A percentile compares a stretch with the other conserved stretches of the same genome.
Evolutionary conservation across 305 asterid genomes (phyloP).

Genomic region (Rubia balearica): DNA sequence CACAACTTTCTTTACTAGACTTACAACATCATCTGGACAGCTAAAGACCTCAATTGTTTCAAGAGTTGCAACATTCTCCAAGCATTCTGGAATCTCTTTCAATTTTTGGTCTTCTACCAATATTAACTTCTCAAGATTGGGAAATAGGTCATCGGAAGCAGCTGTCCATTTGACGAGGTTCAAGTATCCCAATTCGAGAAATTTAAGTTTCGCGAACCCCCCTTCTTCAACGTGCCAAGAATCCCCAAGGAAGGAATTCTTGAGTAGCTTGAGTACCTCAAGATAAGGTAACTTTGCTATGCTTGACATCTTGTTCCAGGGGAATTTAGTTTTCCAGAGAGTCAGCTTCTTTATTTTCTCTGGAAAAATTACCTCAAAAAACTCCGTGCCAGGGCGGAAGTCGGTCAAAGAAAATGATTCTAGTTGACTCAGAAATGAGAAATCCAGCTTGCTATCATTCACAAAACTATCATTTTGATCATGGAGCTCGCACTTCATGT

Average conservation of each 20-base stretch:
- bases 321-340: accelerated
- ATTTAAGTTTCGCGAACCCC: neutral
- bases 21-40: neutral
- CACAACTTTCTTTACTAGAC: neutral
- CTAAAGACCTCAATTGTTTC: neutral
- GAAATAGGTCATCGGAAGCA: neutral
- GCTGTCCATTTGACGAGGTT: neutral
- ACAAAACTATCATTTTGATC: no score
- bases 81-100: neutral
- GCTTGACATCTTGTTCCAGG: neutral
- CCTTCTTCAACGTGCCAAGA: neutral
- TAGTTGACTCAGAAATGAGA: neutral
- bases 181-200: neutral
- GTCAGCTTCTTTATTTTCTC: neutral
- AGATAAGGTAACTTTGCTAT: neutral
- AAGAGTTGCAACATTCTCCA: neutral
- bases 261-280: neutral
- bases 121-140: neutral
- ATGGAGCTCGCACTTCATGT: neutral
- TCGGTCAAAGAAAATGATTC: neutral
- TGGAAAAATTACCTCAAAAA: neutral
- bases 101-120: accelerated
- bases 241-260: accelerated
- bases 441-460: neutral
- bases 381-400: accelerated